Percentiles rank a stretch among this genome's conserved stretches.
Evolutionary conservation across 208 protist genomes (phyloP).

Genomic region (Phytomonas sp.): DNA sequence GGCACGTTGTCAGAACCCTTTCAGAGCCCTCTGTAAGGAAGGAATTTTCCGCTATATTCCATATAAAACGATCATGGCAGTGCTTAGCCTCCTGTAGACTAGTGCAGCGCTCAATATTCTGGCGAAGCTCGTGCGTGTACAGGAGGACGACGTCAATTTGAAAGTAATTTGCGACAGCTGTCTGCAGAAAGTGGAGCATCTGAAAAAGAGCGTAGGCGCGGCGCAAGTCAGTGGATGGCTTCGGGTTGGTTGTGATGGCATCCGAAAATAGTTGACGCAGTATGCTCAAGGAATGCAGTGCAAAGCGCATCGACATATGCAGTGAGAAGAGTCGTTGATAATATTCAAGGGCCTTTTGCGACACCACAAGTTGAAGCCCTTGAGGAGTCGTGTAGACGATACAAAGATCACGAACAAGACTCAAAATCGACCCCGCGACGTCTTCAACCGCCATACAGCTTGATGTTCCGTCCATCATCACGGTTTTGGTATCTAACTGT

Average conservation of each 20-base stretch:
- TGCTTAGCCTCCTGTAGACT: constrained; percentile 69
- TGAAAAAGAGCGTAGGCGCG: constrained; percentile 60
- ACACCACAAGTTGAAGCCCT: constrained; percentile 58
- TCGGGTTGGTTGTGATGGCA: constrained; percentile 45
- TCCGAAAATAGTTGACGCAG: constrained; percentile 46
- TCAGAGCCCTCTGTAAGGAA: constrained; percentile 56
- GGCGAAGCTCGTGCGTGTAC: constrained; percentile 30
- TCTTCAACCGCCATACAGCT: background rate
- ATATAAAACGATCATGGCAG: constrained; percentile 69
- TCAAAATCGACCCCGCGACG: constrained; percentile 12
- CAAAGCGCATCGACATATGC: constrained; percentile 51
- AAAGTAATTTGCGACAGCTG: constrained; percentile 54
- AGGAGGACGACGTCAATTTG: constrained; percentile 72
- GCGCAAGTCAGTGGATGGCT: constrained; percentile 50
- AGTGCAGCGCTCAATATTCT: constrained; percentile 24
- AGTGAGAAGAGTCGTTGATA: constrained; percentile 72
- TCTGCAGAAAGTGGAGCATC: constrained; percentile 48
- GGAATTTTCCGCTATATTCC: constrained; percentile 54
- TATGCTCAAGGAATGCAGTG: constrained; percentile 47
- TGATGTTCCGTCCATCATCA: background rate
- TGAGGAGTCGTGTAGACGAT: constrained; percentile 38
- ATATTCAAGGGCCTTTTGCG: constrained; percentile 52
- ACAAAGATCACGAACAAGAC: constrained; percentile 27
- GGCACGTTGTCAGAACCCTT: constrained; percentile 35
- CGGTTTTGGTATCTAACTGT: background rate